Conservation (phyloP, 192 early-diverging fungal species). For the Coemansia brasiliensis region DNA sequence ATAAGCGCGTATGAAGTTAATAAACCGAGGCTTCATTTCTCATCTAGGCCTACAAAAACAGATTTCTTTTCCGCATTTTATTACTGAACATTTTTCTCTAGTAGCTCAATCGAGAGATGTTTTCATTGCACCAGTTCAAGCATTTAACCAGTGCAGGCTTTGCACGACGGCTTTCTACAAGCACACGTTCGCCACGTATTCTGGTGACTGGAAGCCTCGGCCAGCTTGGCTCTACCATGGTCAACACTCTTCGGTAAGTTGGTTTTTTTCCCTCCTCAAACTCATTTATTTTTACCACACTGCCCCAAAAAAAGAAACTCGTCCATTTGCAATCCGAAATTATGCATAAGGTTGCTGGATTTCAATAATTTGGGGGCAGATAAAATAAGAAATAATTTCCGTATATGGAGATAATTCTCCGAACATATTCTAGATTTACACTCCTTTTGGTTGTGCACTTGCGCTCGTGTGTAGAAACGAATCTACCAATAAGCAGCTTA, state of each 20-base stretch:
- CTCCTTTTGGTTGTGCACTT: slow-evolving; percentile 7
- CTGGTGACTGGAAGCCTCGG: slow-evolving; percentile 65
- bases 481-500: too few relatives aligned
- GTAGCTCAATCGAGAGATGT: not conserved
- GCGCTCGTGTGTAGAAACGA: not conserved
- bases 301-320: not conserved
- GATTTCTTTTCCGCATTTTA: not conserved
- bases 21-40: too few relatives aligned
- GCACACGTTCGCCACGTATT: slow-evolving; percentile 53
- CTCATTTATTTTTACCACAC: not conserved
- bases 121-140: not conserved
- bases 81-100: not conserved
- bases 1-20: too few relatives aligned
- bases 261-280: not conserved
- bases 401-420: slow-evolving; percentile 8
- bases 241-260: slow-evolving; percentile 59
- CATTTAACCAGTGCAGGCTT: not conserved
- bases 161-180: slow-evolving; percentile 30
- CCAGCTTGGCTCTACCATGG: slow-evolving; percentile 65
- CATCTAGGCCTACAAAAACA: not conserved
- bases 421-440: not conserved
- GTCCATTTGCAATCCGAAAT: not conserved
- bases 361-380: too few relatives aligned
- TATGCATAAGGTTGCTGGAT: too few relatives aligned
- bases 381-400: not conserved